These are phyloP conservation scores for Aspergillus ustus DNA, from an alignment of 2,329 filamentous ascomycete genomes.

Conservation along the genomic window DNA sequence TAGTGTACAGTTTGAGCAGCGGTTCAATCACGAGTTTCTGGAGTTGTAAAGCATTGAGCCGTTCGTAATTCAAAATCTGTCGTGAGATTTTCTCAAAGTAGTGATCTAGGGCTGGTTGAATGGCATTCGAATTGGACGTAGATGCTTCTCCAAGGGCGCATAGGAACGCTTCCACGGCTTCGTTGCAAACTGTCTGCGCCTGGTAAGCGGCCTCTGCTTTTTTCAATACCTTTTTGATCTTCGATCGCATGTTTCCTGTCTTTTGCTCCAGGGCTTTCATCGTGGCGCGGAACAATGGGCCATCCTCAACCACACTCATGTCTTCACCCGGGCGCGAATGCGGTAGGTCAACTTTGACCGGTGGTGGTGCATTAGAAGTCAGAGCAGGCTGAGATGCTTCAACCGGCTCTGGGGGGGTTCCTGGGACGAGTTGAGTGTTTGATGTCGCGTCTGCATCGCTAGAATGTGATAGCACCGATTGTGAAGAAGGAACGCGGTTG, in stretches of 20 bases:
- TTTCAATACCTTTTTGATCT: constrained; percentile 96
- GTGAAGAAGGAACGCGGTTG: constrained; percentile 80
- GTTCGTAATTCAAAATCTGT: constrained; percentile 86
- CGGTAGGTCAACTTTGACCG: constrained; percentile 83
- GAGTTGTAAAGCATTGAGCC: constrained; percentile 79
- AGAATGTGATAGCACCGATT: constrained; percentile 82
- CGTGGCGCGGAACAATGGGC: constrained; percentile 91
- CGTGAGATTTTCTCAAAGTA: constrained; percentile 97
- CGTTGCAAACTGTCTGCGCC: constrained; percentile 82
- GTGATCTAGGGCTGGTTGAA: constrained; percentile 95
- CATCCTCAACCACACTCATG: constrained; percentile 83
- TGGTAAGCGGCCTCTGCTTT: constrained; percentile 86
- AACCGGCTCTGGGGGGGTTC: constrained; percentile 37
- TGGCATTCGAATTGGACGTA: constrained; percentile 88
- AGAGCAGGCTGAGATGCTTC: constrained; percentile 30
- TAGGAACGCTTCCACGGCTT: constrained; percentile 80
- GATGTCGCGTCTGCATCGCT: constrained; percentile 67
- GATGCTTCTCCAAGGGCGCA: constrained; percentile 86
- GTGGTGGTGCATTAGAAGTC: constrained; percentile 35
- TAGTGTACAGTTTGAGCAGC: constrained; percentile 84
- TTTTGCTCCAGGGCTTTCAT: constrained; percentile 97
- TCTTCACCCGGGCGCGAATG: constrained; percentile 86
- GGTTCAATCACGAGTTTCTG: constrained; percentile 96
- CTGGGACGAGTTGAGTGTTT: constrained; percentile 34
- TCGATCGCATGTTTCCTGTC: constrained; percentile 87